Conservation (phyloP, 768 basidiomycete genomes). For the Podaxis sp. region DNA sequence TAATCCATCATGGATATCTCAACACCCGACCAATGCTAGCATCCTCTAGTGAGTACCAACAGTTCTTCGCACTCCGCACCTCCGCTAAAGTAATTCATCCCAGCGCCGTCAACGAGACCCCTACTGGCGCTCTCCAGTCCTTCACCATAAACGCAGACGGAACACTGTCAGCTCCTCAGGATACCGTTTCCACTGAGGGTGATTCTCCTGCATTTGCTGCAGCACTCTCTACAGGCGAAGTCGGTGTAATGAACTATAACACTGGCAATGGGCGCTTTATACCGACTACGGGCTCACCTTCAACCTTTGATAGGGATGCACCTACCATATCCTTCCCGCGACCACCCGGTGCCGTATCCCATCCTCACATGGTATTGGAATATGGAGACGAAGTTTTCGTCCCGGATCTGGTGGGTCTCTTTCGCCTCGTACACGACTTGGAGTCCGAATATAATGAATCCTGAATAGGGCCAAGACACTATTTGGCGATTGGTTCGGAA, state of each 20-base stretch:
- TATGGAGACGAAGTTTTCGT: conserved; percentile 56
- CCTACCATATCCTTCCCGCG: conserved; percentile 54
- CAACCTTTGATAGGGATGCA: conserved; percentile 32
- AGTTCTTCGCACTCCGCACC: not conserved
- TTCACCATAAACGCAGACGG: conserved; percentile 49
- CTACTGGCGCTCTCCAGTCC: conserved; percentile 49
- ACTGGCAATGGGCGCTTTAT: conserved; percentile 55
- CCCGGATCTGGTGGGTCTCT: conserved; percentile 54
- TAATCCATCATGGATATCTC: conserved; percentile 17
- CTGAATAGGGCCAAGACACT: conserved; percentile 58
- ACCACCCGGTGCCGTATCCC: conserved; percentile 40
- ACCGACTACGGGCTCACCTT: conserved; percentile 39
- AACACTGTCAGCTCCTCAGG: conserved; percentile 39
- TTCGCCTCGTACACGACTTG: conserved; percentile 1
- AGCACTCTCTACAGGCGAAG: conserved; percentile 51
- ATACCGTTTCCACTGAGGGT: conserved; percentile 49
- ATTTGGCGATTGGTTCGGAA: conserved; percentile 62
- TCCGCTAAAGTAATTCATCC: conserved; percentile 17
- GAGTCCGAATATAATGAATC: not conserved
- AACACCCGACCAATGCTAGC: conserved; percentile 13
- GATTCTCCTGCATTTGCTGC: conserved; percentile 48
- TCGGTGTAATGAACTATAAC: conserved; percentile 60
- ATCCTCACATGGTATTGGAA: conserved; percentile 68
- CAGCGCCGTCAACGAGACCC: conserved; percentile 63
- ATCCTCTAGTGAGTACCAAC: conserved; percentile 50